These are phyloP conservation scores for Diaporthe vexans DNA, from an alignment of 2,329 filamentous ascomycete species.

Conservation along the genomic window DNA sequence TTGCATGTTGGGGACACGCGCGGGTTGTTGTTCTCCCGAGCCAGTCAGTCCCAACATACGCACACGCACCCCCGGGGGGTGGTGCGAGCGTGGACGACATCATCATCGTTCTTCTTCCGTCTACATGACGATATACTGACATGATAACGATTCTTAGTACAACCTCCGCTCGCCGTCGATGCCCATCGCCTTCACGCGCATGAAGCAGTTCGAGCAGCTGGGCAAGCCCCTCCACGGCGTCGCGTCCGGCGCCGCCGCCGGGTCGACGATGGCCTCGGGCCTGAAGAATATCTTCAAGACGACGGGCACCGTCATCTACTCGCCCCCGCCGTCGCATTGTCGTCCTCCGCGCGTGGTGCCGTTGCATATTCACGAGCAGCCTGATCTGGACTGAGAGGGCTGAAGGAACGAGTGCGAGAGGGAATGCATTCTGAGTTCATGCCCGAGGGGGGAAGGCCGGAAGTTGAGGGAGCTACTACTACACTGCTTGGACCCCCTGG, in stretches of 20 bases:
- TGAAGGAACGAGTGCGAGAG: not conserved
- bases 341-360: not conserved
- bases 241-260: slow-evolving; percentile 34
- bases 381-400: not conserved
- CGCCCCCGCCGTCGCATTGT: not conserved
- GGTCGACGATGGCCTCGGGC: slow-evolving; percentile 37
- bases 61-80: not conserved
- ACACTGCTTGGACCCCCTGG: no score
- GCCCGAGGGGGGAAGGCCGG: no score
- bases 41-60: no score
- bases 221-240: slow-evolving; percentile 38
- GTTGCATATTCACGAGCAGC: slow-evolving; percentile 5
- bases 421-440: no score
- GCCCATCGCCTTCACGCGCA: slow-evolving; percentile 42
- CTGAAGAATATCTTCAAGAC: slow-evolving; percentile 19
- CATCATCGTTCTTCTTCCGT: no score
- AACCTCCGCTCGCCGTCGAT: slow-evolving; percentile 39
- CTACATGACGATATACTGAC: not conserved
- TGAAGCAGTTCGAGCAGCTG: slow-evolving; percentile 40
- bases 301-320: slow-evolving; percentile 24
- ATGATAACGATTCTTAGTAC: not conserved
- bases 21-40: not conserved
- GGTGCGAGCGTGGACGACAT: no score
- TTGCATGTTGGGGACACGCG: no score
- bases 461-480: no score